Conservation (phyloP, 2,329 filamentous ascomycete genomes). For the Aspergillus novoparasiticus region DNA sequence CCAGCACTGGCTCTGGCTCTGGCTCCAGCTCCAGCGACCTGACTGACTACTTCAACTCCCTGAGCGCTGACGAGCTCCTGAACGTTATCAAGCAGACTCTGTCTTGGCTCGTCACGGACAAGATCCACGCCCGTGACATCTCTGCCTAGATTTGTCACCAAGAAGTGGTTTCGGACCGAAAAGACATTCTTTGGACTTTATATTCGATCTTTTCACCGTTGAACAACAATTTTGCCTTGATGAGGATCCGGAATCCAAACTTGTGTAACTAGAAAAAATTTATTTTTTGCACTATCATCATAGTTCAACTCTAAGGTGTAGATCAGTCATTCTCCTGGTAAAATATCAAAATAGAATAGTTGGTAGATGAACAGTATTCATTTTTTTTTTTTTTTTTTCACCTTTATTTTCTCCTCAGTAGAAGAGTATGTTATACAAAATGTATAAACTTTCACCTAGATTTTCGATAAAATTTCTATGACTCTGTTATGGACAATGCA, state of each 20-base stretch:
- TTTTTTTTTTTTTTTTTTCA: too few relatives aligned
- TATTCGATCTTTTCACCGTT: slow-evolving; percentile 12
- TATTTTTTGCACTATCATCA: not conserved
- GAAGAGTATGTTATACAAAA: not conserved
- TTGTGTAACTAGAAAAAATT: slow-evolving; percentile 21
- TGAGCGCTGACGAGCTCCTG: slow-evolving; percentile 35
- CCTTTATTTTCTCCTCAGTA: not conserved
- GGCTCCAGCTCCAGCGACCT: slow-evolving; percentile 17
- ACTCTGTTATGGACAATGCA: too few relatives aligned
- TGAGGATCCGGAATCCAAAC: slow-evolving; percentile 22
- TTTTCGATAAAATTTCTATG: too few relatives aligned
- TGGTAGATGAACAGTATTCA: not conserved
- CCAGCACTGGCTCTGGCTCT: slow-evolving; percentile 13
- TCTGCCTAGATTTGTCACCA: slow-evolving; percentile 22
- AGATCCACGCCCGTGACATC: slow-evolving; percentile 35
- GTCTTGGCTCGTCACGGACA: slow-evolving; percentile 36
- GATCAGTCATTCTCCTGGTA: not conserved
- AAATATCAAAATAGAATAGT: not conserved
- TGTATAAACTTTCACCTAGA: too few relatives aligned
- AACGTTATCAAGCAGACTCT: slow-evolving; percentile 31
- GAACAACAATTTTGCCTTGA: slow-evolving; percentile 7
- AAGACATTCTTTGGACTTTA: slow-evolving; percentile 13
- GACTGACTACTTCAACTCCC: slow-evolving; percentile 33
- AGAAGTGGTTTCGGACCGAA: slow-evolving; percentile 11
- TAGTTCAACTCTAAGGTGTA: not conserved